These are phyloP conservation scores for Sporothrix pseudoabietina DNA, from an alignment of 2,329 filamentous ascomycete genomes.

Conservation along the genomic window DNA sequence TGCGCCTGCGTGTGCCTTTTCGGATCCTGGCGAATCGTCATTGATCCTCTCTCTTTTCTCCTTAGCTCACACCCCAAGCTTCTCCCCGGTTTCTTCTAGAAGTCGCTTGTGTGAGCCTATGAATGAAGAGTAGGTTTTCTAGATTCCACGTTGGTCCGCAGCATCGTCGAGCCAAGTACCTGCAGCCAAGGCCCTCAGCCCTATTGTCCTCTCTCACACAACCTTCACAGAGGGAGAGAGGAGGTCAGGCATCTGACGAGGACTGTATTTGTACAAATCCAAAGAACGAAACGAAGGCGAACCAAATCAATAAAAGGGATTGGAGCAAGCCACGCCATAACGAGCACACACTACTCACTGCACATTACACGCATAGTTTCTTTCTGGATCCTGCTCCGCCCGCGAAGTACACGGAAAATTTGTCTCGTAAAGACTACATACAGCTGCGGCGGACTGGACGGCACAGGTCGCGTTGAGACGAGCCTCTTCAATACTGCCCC, in stretches of 20 bases:
- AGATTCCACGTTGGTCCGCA: conserved; percentile 23
- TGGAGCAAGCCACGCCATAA: background rate
- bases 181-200: conserved; percentile 28
- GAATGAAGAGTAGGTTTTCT: background rate
- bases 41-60: background rate
- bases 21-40: conserved; percentile 16
- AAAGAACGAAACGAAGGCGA: background rate
- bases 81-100: conserved; percentile 21
- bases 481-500: background rate
- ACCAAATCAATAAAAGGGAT: background rate
- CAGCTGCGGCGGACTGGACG: conserved; percentile 1
- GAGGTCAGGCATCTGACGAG: background rate
- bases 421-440: conserved; percentile 20
- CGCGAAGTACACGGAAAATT: background rate
- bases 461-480: conserved; percentile 9
- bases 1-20: background rate
- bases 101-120: background rate
- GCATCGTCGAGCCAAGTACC: conserved; percentile 18
- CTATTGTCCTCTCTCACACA: conserved; percentile 1
- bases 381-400: background rate
- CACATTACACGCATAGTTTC: background rate
- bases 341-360: background rate
- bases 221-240: background rate
- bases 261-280: background rate
- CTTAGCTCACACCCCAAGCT: background rate